Base-by-base conservation (phyloP, 1,284 basidiomycete species). In the Rhodotorula sp. region DNA sequence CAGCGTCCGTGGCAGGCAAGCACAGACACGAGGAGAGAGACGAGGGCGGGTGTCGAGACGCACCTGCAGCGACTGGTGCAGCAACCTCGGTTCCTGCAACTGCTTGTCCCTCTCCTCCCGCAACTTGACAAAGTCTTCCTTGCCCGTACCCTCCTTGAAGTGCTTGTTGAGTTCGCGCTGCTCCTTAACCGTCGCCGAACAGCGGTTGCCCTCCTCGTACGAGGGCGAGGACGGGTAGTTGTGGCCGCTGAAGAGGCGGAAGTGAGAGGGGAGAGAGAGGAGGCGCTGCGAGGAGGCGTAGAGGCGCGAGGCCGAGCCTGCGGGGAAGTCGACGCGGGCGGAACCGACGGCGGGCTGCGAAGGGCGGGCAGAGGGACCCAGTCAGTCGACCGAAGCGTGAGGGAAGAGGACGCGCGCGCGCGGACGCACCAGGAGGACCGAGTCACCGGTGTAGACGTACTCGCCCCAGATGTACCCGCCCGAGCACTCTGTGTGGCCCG, bases 281-380 rank as follows among this genome's bases (percentile, higher is more conserved):
- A 79, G 75, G 44, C 59, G 60, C 30, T 75, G 73, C 4, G 76
- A 72, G 3, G 74, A 76, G 5, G 59, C 24, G 64, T 66, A 77
- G 39, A 79, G 72, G 24, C 56, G 58, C 3, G 62, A 34, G 34
- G 76, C 71, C 46, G 72, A 71, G 11, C 77, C 78, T 53, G 76
- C 74, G 22, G 78, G 77, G 61, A 79, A 79, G 64, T 79, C 78
- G 48, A 75, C 74, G 27, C 78, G 76, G 54, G 78, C 78, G 6
- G 77, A 75, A 30, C 77, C 77, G 20, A 78, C 73, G 52, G 77
- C 73, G 27, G 78, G 78, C 57, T 70, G 51, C 2, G 48, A 27
- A 27, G 8, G 34, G 2, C 15, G 22, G 54, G 13, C 2, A 9
- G 36, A 39, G 8, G 1, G 36, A n/a, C 3, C 11, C 9, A 5